A percentile compares a stretch with the other conserved stretches of the same genome.
Evolutionary conservation across 176 grass and related monocot genomes (phyloP).

Genomic region (Musa itinerans): DNA sequence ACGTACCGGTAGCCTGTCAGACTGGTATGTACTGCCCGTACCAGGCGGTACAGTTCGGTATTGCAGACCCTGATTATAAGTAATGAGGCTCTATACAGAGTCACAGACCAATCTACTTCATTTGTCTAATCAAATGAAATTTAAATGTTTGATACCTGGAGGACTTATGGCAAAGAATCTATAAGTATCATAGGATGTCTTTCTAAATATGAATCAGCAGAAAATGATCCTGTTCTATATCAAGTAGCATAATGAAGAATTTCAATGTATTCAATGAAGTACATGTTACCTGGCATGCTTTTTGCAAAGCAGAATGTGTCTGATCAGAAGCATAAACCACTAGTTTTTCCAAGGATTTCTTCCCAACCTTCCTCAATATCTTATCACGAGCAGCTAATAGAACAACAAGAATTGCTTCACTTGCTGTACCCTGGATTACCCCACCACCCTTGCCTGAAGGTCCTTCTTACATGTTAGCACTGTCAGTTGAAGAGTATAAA

Average conservation of each 20-base stretch:
- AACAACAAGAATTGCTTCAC: slow-evolving; percentile 27
- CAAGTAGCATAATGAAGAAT: not conserved
- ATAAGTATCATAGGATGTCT: not conserved
- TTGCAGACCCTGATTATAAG: no score
- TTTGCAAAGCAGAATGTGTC: slow-evolving; percentile 28
- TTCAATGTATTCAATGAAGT: not conserved
- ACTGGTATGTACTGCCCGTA: no score
- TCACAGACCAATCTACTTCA: not conserved
- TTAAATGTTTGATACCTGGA: not conserved
- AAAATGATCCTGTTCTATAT: not conserved
- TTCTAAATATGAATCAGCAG: not conserved
- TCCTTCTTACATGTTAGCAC: not conserved
- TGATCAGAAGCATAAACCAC: slow-evolving; percentile 30
- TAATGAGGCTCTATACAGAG: not conserved
- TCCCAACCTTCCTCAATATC: slow-evolving; percentile 18
- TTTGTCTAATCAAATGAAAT: not conserved
- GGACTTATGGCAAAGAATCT: not conserved
- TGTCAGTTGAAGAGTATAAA: not conserved
- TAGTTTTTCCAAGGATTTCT: slow-evolving; percentile 21
- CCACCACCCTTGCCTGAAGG: slow-evolving; percentile 21
- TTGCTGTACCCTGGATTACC: slow-evolving; percentile 26
- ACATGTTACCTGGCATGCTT: slow-evolving; percentile 17
- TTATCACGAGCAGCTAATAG: slow-evolving; percentile 25
- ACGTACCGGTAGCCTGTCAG: no score
- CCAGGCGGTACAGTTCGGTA: no score